Evolutionary conservation across 2,329 filamentous ascomycete species (phyloP).

Genomic region (Penicillium sp.): DNA sequence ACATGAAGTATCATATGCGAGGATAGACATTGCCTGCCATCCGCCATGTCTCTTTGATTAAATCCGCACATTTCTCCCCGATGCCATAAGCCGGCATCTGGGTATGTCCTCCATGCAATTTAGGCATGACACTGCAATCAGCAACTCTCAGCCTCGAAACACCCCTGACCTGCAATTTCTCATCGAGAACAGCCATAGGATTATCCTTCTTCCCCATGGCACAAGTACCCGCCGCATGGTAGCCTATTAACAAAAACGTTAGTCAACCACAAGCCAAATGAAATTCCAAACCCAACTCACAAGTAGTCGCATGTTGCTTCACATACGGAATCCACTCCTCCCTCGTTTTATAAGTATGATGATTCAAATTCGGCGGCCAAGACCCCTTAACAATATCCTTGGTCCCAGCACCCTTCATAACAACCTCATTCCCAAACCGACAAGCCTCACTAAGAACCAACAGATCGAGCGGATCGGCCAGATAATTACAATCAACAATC

Average conservation of each 20-base stretch:
- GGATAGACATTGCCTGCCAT: conserved; percentile 18
- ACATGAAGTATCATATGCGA: conserved; percentile 10
- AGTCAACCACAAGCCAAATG: not conserved
- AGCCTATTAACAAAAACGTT: conserved; percentile 37
- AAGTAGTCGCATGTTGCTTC: conserved; percentile 60
- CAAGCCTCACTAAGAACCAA: conserved; percentile 61
- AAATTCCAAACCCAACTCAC: conserved; percentile 39
- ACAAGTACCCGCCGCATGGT: conserved; percentile 59
- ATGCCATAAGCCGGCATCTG: conserved; percentile 61
- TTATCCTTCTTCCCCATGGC: conserved; percentile 55
- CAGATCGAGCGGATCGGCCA: conserved; percentile 58
- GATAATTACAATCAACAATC: conserved; percentile 59
- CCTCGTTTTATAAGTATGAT: conserved; percentile 54
- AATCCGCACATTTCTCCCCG: conserved; percentile 55
- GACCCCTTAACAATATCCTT: conserved; percentile 60
- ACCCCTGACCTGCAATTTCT: conserved; percentile 54
- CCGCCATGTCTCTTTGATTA: conserved; percentile 48
- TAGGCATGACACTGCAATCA: conserved; percentile 55
- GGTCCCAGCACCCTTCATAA: conserved; percentile 58
- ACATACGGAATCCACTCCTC: conserved; percentile 61
- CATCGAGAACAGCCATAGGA: conserved; percentile 53
- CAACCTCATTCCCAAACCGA: conserved; percentile 60
- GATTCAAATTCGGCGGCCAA: conserved; percentile 55
- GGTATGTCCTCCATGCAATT: conserved; percentile 53
- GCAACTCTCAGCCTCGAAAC: conserved; percentile 56